phyloP scores from a whole-genome alignment of 352 stramenopile species.

The Phytophthora gonapodyides region DNA sequence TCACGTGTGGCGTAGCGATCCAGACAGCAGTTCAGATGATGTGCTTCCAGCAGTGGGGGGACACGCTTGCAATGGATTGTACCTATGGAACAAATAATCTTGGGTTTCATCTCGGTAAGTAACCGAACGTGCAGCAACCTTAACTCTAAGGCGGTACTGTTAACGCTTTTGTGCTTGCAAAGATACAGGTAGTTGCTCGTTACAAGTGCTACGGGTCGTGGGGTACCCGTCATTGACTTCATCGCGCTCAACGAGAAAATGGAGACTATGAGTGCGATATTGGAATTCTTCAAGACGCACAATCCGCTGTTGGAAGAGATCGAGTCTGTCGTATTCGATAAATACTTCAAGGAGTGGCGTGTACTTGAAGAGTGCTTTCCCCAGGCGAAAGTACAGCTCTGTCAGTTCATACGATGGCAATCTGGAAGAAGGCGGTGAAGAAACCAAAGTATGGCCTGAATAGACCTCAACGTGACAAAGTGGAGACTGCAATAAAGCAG shows the following conservation, averaged over 20 bases:
- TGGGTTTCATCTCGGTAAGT: conserved; percentile 13
- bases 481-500: no score
- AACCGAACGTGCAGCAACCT: background rate
- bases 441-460: no score
- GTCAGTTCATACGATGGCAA: no score
- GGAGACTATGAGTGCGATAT: conserved; percentile 8
- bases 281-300: conserved; percentile 13
- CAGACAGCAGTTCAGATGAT: conserved; percentile 13
- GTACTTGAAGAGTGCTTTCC: conserved; percentile 8
- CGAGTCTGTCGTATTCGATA: conserved; percentile 14
- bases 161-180: conserved; percentile 4
- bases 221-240: conserved; percentile 16
- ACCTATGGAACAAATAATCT: conserved; percentile 15
- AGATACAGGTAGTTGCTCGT: conserved; percentile 6
- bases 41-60: conserved; percentile 2
- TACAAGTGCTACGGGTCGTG: conserved; percentile 9
- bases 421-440: no score
- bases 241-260: conserved; percentile 2
- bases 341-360: conserved; percentile 21
- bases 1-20: conserved; percentile 8
- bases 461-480: no score
- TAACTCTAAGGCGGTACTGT: conserved; percentile 1
- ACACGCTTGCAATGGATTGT: conserved; percentile 10
- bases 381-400: background rate
- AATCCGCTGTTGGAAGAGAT: conserved; percentile 8